Conservation (phyloP, 805 yeast genomes). For the Candida nanaspora region DNA sequence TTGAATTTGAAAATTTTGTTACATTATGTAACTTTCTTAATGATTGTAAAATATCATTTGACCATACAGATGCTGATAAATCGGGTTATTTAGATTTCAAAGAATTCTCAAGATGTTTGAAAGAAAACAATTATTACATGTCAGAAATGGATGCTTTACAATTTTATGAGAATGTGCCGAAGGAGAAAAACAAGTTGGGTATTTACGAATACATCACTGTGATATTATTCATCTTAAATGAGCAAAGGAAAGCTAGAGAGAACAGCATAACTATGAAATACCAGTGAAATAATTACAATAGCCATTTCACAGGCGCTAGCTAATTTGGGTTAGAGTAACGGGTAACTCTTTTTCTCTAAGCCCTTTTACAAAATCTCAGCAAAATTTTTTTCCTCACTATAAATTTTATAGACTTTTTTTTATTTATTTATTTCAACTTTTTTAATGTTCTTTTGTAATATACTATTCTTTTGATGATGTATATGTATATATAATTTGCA, state of each 20-base stretch:
- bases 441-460: too few species aligned
- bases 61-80: constrained; percentile 20
- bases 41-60: constrained; percentile 24
- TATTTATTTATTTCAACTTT: too few species aligned
- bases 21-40: constrained; percentile 21
- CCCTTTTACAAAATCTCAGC: background rate
- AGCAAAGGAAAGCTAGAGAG: constrained; percentile 12
- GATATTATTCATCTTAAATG: constrained; percentile 13
- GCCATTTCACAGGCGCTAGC: background rate
- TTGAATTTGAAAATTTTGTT: constrained; percentile 20
- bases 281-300: background rate
- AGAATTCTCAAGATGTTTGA: constrained; percentile 21
- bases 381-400: too few species aligned
- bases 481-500: too few species aligned
- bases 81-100: constrained; percentile 18
- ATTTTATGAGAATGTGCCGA: constrained; percentile 12
- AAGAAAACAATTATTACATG: constrained; percentile 16
- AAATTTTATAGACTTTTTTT: too few species aligned
- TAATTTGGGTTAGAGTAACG: background rate
- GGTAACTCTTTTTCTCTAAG: background rate
- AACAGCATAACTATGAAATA: background rate
- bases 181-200: constrained; percentile 9
- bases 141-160: constrained; percentile 13
- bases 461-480: too few species aligned
- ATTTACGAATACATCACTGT: constrained; percentile 22